Conservation (phyloP, 1,284 basidiomycete species). For the Puccinia novopanici region DNA sequence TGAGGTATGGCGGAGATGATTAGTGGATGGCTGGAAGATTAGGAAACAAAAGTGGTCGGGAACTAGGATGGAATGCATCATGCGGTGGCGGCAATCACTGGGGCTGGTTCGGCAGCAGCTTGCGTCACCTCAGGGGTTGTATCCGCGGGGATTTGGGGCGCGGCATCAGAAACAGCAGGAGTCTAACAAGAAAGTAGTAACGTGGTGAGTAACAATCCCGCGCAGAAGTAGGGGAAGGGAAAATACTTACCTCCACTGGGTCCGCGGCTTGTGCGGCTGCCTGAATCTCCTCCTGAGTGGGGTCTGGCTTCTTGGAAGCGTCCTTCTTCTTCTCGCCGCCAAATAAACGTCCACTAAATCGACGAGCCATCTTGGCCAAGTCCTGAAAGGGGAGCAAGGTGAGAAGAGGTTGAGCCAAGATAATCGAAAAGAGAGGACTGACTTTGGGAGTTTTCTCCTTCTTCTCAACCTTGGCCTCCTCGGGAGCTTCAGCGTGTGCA, state of each 20-base stretch:
- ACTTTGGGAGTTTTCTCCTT: conserved; percentile 49
- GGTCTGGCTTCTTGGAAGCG: conserved; percentile 23
- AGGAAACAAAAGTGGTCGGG: not conserved
- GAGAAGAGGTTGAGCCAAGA: not conserved
- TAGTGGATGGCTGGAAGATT: not conserved
- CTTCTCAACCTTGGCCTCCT: conserved; percentile 19
- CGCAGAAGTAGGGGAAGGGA: too few species aligned
- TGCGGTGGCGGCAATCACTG: conserved; percentile 45
- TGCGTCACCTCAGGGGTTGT: conserved; percentile 8
- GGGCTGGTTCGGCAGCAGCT: conserved; percentile 12
- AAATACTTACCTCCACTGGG: conserved; percentile 9
- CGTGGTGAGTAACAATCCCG: not conserved
- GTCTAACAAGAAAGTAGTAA: not conserved
- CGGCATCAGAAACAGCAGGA: not conserved
- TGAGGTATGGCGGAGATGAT: not conserved
- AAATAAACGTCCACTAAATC: conserved; percentile 50
- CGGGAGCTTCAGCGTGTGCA: conserved; percentile 1
- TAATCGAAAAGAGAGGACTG: not conserved
- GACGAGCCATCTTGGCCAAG: conserved; percentile 41
- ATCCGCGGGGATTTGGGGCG: conserved; percentile 36
- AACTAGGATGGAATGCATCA: not conserved
- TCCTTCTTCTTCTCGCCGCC: conserved; percentile 45
- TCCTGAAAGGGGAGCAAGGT: conserved; percentile 1
- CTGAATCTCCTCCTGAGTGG: conserved; percentile 37
- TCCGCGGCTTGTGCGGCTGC: not conserved